Percentiles rank a stretch among this genome's conserved stretches.
Conservation (phyloP, 176 grass and related monocot species). For the Bonia amplexicaulis region DNA sequence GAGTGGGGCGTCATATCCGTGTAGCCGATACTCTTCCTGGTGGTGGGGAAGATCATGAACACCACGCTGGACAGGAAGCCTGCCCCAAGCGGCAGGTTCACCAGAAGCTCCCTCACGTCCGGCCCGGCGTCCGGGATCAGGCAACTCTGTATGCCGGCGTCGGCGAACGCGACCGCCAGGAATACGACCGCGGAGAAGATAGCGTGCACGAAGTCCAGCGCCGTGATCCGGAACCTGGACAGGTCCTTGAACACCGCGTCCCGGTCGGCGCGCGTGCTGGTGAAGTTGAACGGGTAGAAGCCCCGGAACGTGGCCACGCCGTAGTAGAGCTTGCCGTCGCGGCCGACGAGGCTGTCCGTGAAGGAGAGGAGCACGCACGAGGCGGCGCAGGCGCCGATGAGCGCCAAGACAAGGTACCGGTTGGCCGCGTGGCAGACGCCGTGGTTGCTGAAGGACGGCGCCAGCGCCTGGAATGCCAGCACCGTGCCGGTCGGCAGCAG, state of each 20-base stretch:
- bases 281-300: slow-evolving; percentile 43
- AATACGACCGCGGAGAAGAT: slow-evolving; percentile 52
- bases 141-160: slow-evolving; percentile 43
- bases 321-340: slow-evolving; percentile 50
- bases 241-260: slow-evolving; percentile 20
- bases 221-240: slow-evolving; percentile 18
- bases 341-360: slow-evolving; percentile 50
- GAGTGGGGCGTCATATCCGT: slow-evolving; percentile 16
- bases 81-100: slow-evolving; percentile 51
- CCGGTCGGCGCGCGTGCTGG: not conserved
- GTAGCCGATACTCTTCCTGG: slow-evolving; percentile 51
- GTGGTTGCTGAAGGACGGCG: slow-evolving; percentile 65
- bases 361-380: slow-evolving; percentile 51
- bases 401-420: slow-evolving; percentile 24
- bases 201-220: slow-evolving; percentile 51
- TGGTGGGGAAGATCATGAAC: slow-evolving; percentile 58
- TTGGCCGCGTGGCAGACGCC: slow-evolving; percentile 41
- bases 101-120: slow-evolving; percentile 44
- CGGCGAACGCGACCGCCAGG: slow-evolving; percentile 44
- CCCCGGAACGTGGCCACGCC: slow-evolving; percentile 41
- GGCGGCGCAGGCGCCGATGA: slow-evolving; percentile 32
- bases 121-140: slow-evolving; percentile 40
- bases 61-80: slow-evolving; percentile 51
- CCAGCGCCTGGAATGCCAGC: slow-evolving; percentile 59
- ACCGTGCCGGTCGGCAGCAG: slow-evolving; percentile 59